Evolutionary conservation across 768 basidiomycete genomes (phyloP).

Genomic region (Solioccasus polychromus): DNA sequence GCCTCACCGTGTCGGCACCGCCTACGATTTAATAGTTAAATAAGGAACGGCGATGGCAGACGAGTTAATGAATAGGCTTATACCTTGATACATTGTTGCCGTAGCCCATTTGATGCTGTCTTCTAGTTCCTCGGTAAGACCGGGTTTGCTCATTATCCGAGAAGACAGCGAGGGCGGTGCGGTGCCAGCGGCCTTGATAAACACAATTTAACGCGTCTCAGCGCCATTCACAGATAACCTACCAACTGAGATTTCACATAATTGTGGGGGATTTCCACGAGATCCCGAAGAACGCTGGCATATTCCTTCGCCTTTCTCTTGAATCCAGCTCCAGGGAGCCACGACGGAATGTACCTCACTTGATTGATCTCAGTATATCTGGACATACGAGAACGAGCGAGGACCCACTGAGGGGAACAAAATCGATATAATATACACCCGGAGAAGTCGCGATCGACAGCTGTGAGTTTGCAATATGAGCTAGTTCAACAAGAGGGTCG

Average conservation of each 20-base stretch:
- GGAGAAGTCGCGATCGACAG: slow-evolving; percentile 11
- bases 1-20: slow-evolving; percentile 25
- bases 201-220: neutral
- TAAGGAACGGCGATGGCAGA: neutral
- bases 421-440: slow-evolving; percentile 14
- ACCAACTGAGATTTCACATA: slow-evolving; percentile 18
- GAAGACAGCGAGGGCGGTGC: slow-evolving; percentile 15
- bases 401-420: slow-evolving; percentile 15
- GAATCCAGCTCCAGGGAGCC: slow-evolving; percentile 22
- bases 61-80: neutral
- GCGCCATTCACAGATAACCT: neutral
- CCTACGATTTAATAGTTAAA: slow-evolving; percentile 7
- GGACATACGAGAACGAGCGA: neutral
- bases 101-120: slow-evolving; percentile 19
- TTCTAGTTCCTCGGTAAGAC: slow-evolving; percentile 9
- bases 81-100: slow-evolving; percentile 12
- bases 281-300: slow-evolving; percentile 1
- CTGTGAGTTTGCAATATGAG: slow-evolving; percentile 24
- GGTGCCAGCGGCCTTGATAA: slow-evolving; percentile 14
- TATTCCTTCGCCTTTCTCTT: slow-evolving; percentile 12
- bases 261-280: slow-evolving; percentile 10
- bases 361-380: neutral
- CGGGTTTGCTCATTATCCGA: slow-evolving; percentile 5
- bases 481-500: slow-evolving; percentile 35
- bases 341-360: slow-evolving; percentile 26